phyloP scores from a whole-genome alignment of 2,329 filamentous ascomycete genomes.

The Claviceps purpurea region DNA sequence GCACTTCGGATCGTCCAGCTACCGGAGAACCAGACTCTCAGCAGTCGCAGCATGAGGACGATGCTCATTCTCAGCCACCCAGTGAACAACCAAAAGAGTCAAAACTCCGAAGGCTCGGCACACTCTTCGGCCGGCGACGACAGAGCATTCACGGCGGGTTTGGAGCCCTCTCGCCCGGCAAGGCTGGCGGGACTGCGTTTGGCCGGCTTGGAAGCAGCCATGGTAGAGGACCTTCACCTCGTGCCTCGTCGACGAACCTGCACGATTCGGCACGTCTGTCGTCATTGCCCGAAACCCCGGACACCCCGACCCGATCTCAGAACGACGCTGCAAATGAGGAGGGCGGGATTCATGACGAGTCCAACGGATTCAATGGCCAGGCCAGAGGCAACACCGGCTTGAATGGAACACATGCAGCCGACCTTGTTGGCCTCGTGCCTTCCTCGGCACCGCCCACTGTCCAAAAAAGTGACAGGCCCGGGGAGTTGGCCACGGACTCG shows the following conservation, averaged over 20 bases:
- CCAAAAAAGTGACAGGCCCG: constrained; percentile 24
- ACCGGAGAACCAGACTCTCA: constrained; percentile 2
- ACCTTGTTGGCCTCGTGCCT: constrained; percentile 37
- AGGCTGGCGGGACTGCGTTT: constrained; percentile 38
- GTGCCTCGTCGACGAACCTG: constrained; percentile 46
- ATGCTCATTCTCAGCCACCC: constrained; percentile 4
- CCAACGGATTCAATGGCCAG: constrained; percentile 29
- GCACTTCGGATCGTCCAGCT: constrained; percentile 3
- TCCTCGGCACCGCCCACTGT: constrained; percentile 38
- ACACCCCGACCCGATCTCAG: constrained; percentile 18
- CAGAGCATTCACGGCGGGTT: constrained; percentile 54
- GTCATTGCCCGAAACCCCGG: constrained; percentile 44
- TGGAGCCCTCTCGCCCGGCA: constrained; percentile 41
- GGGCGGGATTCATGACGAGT: constrained; percentile 26
- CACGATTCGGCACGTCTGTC: constrained; percentile 40
- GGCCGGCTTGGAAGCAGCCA: constrained; percentile 53
- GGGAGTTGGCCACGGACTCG: constrained; percentile 41
- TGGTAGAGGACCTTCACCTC: constrained; percentile 40
- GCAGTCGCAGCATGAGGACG: constrained; percentile 3
- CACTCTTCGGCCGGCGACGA: constrained; percentile 49
- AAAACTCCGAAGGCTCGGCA: constrained; percentile 51
- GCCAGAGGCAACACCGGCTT: constrained; percentile 20
- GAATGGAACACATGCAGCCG: constrained; percentile 34
- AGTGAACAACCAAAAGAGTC: constrained; percentile 26
- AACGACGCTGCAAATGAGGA: constrained; percentile 13